Evolutionary conservation across 768 basidiomycete species (phyloP).

Genomic region (Suillus hirtellus): DNA sequence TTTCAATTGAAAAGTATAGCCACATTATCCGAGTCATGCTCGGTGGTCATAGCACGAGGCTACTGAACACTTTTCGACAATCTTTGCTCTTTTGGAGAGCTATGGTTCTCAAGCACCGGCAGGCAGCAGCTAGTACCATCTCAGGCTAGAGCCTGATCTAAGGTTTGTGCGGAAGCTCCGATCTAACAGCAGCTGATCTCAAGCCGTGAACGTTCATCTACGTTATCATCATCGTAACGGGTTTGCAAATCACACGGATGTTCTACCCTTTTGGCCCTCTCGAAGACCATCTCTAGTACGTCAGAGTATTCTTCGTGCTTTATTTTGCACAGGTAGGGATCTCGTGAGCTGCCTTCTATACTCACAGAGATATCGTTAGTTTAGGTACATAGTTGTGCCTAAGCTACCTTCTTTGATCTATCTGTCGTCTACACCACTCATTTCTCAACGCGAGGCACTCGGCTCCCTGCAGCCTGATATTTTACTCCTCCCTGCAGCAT

Average conservation of each 20-base stretch:
- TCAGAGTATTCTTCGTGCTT: conserved; percentile 32
- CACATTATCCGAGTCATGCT: conserved; percentile 10
- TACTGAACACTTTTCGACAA: conserved; percentile 13
- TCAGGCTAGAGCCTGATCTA: conserved; percentile 25
- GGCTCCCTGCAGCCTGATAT: conserved; percentile 11
- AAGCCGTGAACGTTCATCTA: conserved; percentile 1
- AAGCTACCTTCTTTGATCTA: conserved; percentile 1
- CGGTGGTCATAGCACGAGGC: conserved; percentile 30
- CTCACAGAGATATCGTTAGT: conserved; percentile 21
- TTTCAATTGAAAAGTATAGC: conserved; percentile 16
- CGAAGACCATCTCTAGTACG: conserved; percentile 21
- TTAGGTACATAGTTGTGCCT: conserved; percentile 2
- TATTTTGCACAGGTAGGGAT: conserved; percentile 18
- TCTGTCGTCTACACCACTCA: not conserved
- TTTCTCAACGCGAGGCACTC: conserved; percentile 8
- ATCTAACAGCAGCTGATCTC: conserved; percentile 27
- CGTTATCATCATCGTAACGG: conserved; percentile 4
- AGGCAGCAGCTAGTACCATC: not conserved
- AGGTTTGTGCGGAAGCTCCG: conserved; percentile 33
- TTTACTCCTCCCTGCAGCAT: conserved; percentile 16
- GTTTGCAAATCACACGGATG: conserved; percentile 1
- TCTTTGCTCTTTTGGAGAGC: conserved; percentile 4
- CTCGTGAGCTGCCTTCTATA: conserved; percentile 28
- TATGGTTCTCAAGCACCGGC: conserved; percentile 2
- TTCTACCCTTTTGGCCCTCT: not conserved